A percentile compares a stretch with the other conserved stretches of the same genome.
These are phyloP conservation scores for Magnusiomyces fungicola DNA, from an alignment of 1,139 yeast species.

Conservation along the genomic window DNA sequence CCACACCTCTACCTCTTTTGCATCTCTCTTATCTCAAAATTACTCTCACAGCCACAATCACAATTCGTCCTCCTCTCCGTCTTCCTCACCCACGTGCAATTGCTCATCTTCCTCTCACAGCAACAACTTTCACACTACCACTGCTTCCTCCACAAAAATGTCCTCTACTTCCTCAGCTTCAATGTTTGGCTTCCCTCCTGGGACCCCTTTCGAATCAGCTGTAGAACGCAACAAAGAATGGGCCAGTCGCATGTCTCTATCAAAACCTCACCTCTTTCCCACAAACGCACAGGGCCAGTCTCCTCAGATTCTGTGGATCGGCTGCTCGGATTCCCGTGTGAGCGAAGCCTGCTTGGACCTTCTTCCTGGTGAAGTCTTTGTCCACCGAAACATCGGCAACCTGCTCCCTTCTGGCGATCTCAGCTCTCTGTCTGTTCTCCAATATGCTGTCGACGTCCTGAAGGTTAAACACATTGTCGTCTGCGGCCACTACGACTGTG, in stretches of 20 bases:
- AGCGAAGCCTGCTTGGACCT: conserved; percentile 73
- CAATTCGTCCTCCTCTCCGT: too few species aligned
- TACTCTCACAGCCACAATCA: too few species aligned
- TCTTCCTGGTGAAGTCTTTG: conserved; percentile 85
- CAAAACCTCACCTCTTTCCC: conserved; percentile 56
- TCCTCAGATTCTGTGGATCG: conserved; percentile 94
- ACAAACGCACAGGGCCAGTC: conserved; percentile 79
- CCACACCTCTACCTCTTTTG: too few species aligned
- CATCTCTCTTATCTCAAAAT: too few species aligned
- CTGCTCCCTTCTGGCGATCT: conserved; percentile 65
- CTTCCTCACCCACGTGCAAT: too few species aligned
- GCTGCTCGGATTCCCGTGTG: conserved; percentile 91
- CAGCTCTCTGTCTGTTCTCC: conserved; percentile 74
- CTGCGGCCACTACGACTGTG: conserved; percentile 98
- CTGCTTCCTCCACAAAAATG: neutral
- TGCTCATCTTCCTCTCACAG: too few species aligned
- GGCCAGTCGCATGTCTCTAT: conserved; percentile 52
- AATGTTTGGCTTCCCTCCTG: conserved; percentile 27
- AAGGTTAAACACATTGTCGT: conserved; percentile 78
- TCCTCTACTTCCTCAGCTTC: too few species aligned
- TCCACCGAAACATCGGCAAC: conserved; percentile 91
- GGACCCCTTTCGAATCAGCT: conserved; percentile 46
- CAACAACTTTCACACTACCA: too few species aligned
- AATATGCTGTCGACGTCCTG: conserved; percentile 82
- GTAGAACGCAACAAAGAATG: conserved; percentile 60